Percentiles rank a stretch among this genome's conserved stretches.
Conservation (phyloP, 169 alveolate genomes). For the Plasmodium ovale region DNA sequence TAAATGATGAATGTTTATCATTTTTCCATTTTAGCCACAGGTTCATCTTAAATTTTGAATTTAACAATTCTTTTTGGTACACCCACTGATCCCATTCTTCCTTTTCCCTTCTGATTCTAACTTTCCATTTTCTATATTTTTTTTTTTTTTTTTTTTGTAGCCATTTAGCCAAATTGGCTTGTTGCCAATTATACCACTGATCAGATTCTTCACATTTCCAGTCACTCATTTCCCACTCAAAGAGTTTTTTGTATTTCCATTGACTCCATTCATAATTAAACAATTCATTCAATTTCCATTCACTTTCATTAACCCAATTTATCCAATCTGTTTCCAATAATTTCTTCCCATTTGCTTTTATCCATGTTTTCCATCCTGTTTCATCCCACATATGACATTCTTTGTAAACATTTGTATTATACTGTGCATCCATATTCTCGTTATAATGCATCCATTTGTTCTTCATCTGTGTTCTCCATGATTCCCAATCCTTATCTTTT, state of each 20-base stretch:
- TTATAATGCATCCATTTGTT: slow-evolving; percentile 20
- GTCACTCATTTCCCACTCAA: slow-evolving; percentile 2
- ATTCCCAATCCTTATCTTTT: slow-evolving; percentile 1
- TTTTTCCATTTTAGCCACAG: slow-evolving; percentile 16
- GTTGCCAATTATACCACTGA: background rate
- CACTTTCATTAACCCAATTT: slow-evolving; percentile 6
- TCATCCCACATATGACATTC: slow-evolving; percentile 12
- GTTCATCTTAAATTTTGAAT: background rate
- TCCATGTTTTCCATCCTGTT: slow-evolving; percentile 23
- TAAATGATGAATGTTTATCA: background rate
- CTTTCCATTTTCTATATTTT: slow-evolving; percentile 4
- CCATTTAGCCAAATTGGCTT: background rate
- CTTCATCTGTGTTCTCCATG: slow-evolving; percentile 1
- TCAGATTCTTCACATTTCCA: slow-evolving; percentile 33
- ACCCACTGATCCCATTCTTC: slow-evolving; percentile 17
- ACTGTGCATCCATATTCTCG: slow-evolving; percentile 10
- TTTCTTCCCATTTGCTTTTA: slow-evolving; percentile 4
- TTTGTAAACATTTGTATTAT: background rate
- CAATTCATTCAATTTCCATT: background rate
- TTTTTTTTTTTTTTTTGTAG: background rate
- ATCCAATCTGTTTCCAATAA: background rate
- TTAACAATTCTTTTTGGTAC: background rate
- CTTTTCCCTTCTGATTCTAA: background rate
- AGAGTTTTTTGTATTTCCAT: slow-evolving; percentile 16
- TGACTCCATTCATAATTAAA: slow-evolving; percentile 1